Evolutionary conservation across 345 rosid genomes (phyloP).

Genomic region (Orychophragmus violaceus): DNA sequence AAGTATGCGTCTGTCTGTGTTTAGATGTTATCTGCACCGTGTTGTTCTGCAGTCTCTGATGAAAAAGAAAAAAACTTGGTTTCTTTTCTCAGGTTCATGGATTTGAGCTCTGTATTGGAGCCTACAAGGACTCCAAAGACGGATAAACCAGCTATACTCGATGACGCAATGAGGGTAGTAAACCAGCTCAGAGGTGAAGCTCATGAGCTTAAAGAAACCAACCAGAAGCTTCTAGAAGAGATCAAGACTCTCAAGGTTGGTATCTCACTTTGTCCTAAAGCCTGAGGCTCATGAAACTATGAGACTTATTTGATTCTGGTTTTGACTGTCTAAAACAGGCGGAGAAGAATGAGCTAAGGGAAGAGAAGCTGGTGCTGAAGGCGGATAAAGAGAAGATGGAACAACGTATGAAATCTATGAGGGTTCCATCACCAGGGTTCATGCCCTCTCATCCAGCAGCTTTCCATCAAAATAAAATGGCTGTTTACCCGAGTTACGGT

Average conservation of each 20-base stretch:
- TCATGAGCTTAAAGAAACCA: conserved; percentile 72
- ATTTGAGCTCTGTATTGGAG: conserved; percentile 72
- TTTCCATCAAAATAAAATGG: conserved; percentile 58
- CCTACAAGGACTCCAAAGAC: conserved; percentile 71
- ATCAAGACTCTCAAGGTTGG: conserved; percentile 77
- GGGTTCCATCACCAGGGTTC: conserved; percentile 51
- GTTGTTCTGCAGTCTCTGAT: background rate
- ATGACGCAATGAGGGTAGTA: conserved; percentile 71
- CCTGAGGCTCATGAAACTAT: background rate
- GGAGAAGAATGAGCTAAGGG: conserved; percentile 86
- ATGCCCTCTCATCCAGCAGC: conserved; percentile 45
- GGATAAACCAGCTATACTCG: conserved; percentile 75
- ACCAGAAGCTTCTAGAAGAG: conserved; percentile 63
- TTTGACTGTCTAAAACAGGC: conserved; percentile 34
- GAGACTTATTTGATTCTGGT: background rate
- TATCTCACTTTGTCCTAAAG: background rate
- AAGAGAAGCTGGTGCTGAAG: conserved; percentile 75
- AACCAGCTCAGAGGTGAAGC: conserved; percentile 72
- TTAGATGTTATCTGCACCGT: background rate
- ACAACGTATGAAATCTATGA: conserved; percentile 56
- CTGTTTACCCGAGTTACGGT: conserved; percentile 55
- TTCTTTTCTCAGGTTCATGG: conserved; percentile 54
- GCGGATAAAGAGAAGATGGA: conserved; percentile 72
- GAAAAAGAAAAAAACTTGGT: background rate
- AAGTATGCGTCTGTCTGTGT: conserved; percentile 34